A percentile compares a stretch with the other conserved stretches of the same genome.
Evolutionary conservation across 345 rosid species (phyloP).

Genomic region (Trapa incisa): DNA sequence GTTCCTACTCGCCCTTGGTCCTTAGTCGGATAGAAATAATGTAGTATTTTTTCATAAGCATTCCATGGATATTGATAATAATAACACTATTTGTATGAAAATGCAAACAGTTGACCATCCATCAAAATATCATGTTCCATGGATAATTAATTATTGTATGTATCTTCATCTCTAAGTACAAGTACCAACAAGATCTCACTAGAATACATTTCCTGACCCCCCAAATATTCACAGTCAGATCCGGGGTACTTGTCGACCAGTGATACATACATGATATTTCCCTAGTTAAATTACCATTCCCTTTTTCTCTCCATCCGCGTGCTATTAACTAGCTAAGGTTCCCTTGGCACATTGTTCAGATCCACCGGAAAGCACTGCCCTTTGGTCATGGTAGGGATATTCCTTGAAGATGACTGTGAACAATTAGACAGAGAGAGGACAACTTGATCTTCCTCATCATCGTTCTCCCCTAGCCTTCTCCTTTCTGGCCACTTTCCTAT

Average conservation of each 20-base stretch:
- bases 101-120: too few relatives aligned
- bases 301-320: background rate
- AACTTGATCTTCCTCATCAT: slow-evolving; percentile 6
- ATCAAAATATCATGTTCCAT: background rate
- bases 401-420: slow-evolving; percentile 9
- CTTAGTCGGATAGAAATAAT: too few relatives aligned
- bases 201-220: slow-evolving; percentile 10
- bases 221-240: slow-evolving; percentile 26
- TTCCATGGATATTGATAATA: too few relatives aligned
- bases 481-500: slow-evolving; percentile 3
- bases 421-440: slow-evolving; percentile 20
- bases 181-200: slow-evolving; percentile 42
- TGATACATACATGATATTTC: slow-evolving; percentile 2
- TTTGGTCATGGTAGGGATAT: background rate
- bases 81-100: too few relatives aligned
- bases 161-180: slow-evolving; percentile 16
- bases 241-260: slow-evolving; percentile 26
- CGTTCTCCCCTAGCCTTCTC: slow-evolving; percentile 8
- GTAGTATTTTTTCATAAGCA: too few relatives aligned
- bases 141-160: background rate
- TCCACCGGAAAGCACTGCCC: background rate
- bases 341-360: background rate
- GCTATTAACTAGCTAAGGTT: background rate
- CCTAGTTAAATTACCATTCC: background rate
- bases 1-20: too few relatives aligned